phyloP scores from a whole-genome alignment of 345 rosid genomes.

The thale cress (Arabidopsis thaliana) region DNA sequence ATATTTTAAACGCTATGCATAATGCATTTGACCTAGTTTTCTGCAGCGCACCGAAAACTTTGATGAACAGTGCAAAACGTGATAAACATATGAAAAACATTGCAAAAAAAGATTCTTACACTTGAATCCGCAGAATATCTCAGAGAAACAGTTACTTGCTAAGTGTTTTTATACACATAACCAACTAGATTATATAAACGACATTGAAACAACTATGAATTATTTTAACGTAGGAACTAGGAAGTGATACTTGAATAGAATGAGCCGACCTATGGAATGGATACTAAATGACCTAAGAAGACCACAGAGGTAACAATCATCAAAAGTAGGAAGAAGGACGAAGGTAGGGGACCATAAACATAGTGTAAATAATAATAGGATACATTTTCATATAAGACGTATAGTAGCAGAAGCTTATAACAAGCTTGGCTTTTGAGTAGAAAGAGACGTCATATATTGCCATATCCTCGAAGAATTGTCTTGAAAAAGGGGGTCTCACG shows the following conservation, averaged over 20 bases:
- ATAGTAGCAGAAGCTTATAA: slow-evolving; percentile 4
- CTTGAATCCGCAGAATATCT: neutral
- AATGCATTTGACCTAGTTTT: neutral
- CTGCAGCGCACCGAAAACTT: neutral
- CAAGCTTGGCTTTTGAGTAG: slow-evolving; percentile 37
- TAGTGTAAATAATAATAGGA: neutral
- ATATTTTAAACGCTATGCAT: slow-evolving; percentile 1
- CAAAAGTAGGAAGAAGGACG: slow-evolving; percentile 18
- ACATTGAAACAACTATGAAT: neutral
- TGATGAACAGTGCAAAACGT: slow-evolving; percentile 11
- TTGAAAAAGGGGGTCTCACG: neutral
- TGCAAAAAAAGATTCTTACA: neutral
- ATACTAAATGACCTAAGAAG: slow-evolving; percentile 2
- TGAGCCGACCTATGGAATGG: neutral
- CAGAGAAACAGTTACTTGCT: neutral
- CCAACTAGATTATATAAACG: neutral
- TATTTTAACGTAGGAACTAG: neutral
- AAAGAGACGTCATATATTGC: slow-evolving; percentile 20
- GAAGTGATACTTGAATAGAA: neutral
- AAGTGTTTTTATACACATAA: neutral
- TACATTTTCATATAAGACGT: slow-evolving; percentile 24
- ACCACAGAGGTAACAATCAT: slow-evolving; percentile 25
- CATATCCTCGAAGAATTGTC: neutral
- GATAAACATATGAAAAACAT: neutral
- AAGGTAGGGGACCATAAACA: slow-evolving; percentile 28